Conservation (phyloP, 108 stramenopile genomes). For the Nitzschia palea region DNA sequence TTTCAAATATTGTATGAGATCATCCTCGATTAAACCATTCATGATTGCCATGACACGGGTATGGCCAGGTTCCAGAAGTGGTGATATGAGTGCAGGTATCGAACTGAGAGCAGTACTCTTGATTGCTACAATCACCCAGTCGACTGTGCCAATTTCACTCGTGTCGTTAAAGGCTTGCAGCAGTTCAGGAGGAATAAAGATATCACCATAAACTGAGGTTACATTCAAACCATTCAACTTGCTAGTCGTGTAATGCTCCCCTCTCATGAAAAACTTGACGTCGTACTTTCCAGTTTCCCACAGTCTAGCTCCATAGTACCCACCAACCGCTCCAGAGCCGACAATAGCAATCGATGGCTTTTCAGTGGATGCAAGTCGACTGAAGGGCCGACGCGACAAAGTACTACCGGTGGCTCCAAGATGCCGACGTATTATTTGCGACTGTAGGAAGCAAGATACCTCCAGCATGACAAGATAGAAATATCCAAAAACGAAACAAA, state of each 20-base stretch:
- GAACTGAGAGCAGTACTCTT: slow-evolving; percentile 62
- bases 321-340: slow-evolving; percentile 69
- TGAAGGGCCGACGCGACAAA: background rate
- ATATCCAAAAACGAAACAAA: background rate
- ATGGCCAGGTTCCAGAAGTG: slow-evolving; percentile 46
- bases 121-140: slow-evolving; percentile 81
- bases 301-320: slow-evolving; percentile 69
- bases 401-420: background rate
- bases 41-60: slow-evolving; percentile 77
- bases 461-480: background rate
- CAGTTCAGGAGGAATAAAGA: slow-evolving; percentile 59
- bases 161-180: slow-evolving; percentile 52
- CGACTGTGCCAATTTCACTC: slow-evolving; percentile 45
- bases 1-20: slow-evolving; percentile 49
- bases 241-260: slow-evolving; percentile 56
- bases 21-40: slow-evolving; percentile 87
- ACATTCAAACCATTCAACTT: slow-evolving; percentile 61
- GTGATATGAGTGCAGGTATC: slow-evolving; percentile 58
- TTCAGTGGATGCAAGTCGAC: background rate
- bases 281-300: slow-evolving; percentile 65
- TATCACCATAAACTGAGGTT: slow-evolving; percentile 60
- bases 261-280: slow-evolving; percentile 77
- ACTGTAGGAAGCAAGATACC: background rate
- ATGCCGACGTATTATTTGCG: too few relatives aligned
- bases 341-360: slow-evolving; percentile 46